Percentiles rank a stretch among this genome's conserved stretches.
Evolutionary conservation across 2,329 filamentous ascomycete species (phyloP).

Genomic region (Neopestalotiopsis clavispora): DNA sequence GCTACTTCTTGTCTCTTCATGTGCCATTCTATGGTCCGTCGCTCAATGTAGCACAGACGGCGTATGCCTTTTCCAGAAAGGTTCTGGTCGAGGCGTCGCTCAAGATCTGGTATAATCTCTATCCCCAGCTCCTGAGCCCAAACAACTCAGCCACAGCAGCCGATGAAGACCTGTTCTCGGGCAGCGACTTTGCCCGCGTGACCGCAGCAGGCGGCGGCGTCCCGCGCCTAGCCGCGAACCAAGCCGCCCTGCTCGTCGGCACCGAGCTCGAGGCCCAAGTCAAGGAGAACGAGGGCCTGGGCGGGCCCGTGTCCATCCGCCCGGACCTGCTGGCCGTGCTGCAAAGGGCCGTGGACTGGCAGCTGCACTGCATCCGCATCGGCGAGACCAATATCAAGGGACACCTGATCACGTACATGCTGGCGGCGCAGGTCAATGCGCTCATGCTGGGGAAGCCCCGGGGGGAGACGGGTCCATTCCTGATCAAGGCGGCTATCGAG

Average conservation of each 20-base stretch:
- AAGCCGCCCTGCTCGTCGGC: conserved; percentile 42
- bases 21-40: conserved; percentile 52
- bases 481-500: conserved; percentile 4
- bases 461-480: not conserved
- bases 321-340: conserved; percentile 49
- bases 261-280: conserved; percentile 47
- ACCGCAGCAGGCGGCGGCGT: conserved; percentile 44
- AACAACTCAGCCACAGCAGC: no score
- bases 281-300: conserved; percentile 45
- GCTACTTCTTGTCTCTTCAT: conserved; percentile 62
- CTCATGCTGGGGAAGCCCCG: not conserved
- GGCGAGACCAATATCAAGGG: conserved; percentile 17
- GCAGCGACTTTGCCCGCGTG: conserved; percentile 43
- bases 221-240: conserved; percentile 40
- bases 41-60: conserved; percentile 39
- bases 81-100: conserved; percentile 52
- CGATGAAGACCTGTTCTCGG: not conserved
- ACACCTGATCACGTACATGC: not conserved
- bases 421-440: not conserved
- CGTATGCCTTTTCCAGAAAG: conserved; percentile 56
- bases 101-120: conserved; percentile 48
- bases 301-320: conserved; percentile 37
- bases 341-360: conserved; percentile 46
- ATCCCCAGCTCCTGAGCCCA: conserved; percentile 30
- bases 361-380: conserved; percentile 42